These are phyloP conservation scores for Kalmanozyma brasiliensis DNA, from an alignment of 1,284 basidiomycete species.

Conservation along the genomic window DNA sequence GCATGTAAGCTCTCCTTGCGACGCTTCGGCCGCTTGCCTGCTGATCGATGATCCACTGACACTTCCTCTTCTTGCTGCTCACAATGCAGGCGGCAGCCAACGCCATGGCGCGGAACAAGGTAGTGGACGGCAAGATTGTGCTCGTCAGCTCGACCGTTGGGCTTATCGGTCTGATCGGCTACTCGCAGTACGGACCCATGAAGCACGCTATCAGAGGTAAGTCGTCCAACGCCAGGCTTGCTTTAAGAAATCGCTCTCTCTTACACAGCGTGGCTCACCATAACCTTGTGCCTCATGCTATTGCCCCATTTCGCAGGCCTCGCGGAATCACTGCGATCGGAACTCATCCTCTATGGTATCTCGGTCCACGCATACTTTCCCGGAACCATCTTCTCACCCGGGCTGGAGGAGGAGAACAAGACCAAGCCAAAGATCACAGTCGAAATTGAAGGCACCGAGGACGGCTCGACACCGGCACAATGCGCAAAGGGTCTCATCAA, in stretches of 20 bases:
- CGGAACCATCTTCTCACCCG: slow-evolving; percentile 83
- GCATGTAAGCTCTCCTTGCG: slow-evolving; percentile 71
- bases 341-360: slow-evolving; percentile 82
- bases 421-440: slow-evolving; percentile 82
- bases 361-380: slow-evolving; percentile 88
- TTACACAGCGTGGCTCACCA: slow-evolving; percentile 22
- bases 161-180: slow-evolving; percentile 84
- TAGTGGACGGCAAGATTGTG: slow-evolving; percentile 77
- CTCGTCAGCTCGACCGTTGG: slow-evolving; percentile 85
- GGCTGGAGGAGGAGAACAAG: slow-evolving; percentile 81
- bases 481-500: slow-evolving; percentile 76
- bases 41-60: background rate
- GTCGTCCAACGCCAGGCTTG: slow-evolving; percentile 12
- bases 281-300: background rate
- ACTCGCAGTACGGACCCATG: slow-evolving; percentile 83
- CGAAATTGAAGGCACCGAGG: slow-evolving; percentile 83
- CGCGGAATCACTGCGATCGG: slow-evolving; percentile 84
- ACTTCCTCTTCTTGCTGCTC: background rate
- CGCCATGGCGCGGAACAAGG: slow-evolving; percentile 75
- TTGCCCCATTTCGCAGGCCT: slow-evolving; percentile 73
- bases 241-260: too few relatives aligned
- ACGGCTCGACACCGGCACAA: slow-evolving; percentile 75
- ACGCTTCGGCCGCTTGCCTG: background rate
- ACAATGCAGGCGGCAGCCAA: slow-evolving; percentile 75
- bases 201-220: slow-evolving; percentile 89